Base-by-base conservation (phyloP, 176 grass and related monocot genomes). In the Avena atlantica region DNA sequence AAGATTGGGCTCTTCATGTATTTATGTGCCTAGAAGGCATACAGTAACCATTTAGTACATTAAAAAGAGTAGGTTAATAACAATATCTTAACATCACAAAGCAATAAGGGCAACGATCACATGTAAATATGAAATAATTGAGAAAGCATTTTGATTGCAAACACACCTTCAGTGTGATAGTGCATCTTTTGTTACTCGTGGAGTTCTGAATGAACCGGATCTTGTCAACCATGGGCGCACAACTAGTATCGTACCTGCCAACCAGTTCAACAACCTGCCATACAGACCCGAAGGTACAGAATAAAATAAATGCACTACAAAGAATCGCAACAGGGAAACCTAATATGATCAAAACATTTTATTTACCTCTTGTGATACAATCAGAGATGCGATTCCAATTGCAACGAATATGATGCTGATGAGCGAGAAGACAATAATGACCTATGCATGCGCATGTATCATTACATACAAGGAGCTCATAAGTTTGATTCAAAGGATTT, bases 181-280 rank as follows among this genome's bases (percentile, higher is more conserved):
- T 88, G 78, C 93, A 98, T 44, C 87, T 90, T 90, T 98, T 98
- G 47, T 92, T 85, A 9, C 45, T 88, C 53, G 56, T 56, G 11
- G 69, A 58, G 81, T 88, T 85, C 80, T 94, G 96, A 57, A 98
- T 95, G 82, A 88, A 94, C 16, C 61, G 53, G 53, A 98, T 81
- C 76, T 96, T 89, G 25, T 93, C 87, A 78, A 36, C 37, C 5
- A 25, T 4, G 3, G 89, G 76, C 42, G 90, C 82, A 82, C 93
- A 98, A 13, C 86, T 88, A 64, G 72, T 55, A 77, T 96, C 96
- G 50, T 98, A 98, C 70, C 90, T 84, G 36, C 90, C 65, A 20
- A 94, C 51, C 62, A 98, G 76, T 87, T 98, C 92, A 12, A 98
- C 87, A 24, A 98, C 92, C 96, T 96, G 31, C 47, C 31, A 85